Evolutionary conservation across 2,329 filamentous ascomycete species (phyloP).

Genomic region (Phaeoacremonium minimum): DNA sequence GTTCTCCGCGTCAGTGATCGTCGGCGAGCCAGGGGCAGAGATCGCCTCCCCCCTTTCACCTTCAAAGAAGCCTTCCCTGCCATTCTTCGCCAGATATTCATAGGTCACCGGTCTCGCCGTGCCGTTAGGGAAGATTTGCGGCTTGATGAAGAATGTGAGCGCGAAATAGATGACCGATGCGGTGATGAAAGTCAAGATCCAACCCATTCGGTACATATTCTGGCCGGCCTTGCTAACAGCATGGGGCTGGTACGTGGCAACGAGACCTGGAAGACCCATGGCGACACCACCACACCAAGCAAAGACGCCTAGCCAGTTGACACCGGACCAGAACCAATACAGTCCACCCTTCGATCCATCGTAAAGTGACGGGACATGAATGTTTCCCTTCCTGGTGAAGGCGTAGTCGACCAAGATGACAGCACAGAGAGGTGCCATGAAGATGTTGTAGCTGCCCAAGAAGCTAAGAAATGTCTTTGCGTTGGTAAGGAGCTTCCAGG

Average conservation of each 20-base stretch:
- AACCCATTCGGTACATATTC: slow-evolving; percentile 24
- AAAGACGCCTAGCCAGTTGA: slow-evolving; percentile 20
- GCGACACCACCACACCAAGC: slow-evolving; percentile 18
- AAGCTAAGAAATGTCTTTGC: slow-evolving; percentile 18
- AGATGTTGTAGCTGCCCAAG: slow-evolving; percentile 18
- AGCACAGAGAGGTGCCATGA: slow-evolving; percentile 16
- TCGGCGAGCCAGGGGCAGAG: not conserved
- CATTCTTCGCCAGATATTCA: slow-evolving; percentile 12
- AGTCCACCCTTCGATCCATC: slow-evolving; percentile 16
- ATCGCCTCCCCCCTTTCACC: slow-evolving; percentile 4
- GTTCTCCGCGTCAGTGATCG: slow-evolving; percentile 1
- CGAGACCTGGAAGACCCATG: slow-evolving; percentile 19
- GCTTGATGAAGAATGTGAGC: slow-evolving; percentile 12
- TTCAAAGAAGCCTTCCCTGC: slow-evolving; percentile 6
- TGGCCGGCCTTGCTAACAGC: slow-evolving; percentile 15
- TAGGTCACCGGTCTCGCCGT: slow-evolving; percentile 10
- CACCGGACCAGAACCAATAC: slow-evolving; percentile 26
- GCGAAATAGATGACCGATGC: slow-evolving; percentile 18
- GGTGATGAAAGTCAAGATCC: slow-evolving; percentile 20
- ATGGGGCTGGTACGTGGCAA: slow-evolving; percentile 19
- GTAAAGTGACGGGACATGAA: slow-evolving; percentile 24
- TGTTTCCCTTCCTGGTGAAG: slow-evolving; percentile 23
- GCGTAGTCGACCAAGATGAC: slow-evolving; percentile 29
- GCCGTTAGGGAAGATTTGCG: slow-evolving; percentile 15
- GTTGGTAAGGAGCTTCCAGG: slow-evolving; percentile 18